Percentiles rank a stretch among this genome's conserved stretches.
Conservation (phyloP, 2,329 filamentous ascomycete species). For the Penicillium paneum region DNA sequence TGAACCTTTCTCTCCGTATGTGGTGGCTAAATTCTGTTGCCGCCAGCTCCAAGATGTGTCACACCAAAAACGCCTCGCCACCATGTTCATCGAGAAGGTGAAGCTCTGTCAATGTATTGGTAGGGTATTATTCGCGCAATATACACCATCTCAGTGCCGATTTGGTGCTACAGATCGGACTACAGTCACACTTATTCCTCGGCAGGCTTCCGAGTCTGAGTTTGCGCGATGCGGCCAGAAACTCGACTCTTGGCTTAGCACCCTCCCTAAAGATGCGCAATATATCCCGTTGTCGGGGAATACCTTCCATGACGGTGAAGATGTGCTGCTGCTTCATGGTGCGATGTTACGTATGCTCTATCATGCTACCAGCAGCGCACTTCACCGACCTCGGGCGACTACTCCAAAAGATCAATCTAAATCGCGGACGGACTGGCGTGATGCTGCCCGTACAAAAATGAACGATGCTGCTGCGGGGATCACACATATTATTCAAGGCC, state of each 20-base stretch:
- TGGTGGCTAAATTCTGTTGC: slow-evolving; percentile 61
- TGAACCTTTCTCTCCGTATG: slow-evolving; percentile 60
- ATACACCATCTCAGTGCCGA: slow-evolving; percentile 77
- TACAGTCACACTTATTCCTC: slow-evolving; percentile 78
- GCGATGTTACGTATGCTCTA: slow-evolving; percentile 89
- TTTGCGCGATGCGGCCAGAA: slow-evolving; percentile 72
- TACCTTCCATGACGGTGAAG: slow-evolving; percentile 51
- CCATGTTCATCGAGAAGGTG: slow-evolving; percentile 83
- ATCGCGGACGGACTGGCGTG: slow-evolving; percentile 57
- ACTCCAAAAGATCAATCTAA: slow-evolving; percentile 46
- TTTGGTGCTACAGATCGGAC: slow-evolving; percentile 65
- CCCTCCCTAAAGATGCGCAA: slow-evolving; percentile 66
- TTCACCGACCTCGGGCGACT: slow-evolving; percentile 81
- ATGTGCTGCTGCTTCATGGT: slow-evolving; percentile 61
- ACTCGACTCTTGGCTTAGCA: slow-evolving; percentile 68
- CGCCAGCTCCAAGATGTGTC: slow-evolving; percentile 66
- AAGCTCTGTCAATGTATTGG: slow-evolving; percentile 83
- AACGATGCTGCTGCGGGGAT: slow-evolving; percentile 79
- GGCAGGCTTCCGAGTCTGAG: slow-evolving; percentile 73
- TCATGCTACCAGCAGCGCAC: slow-evolving; percentile 81
- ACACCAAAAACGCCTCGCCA: slow-evolving; percentile 71
- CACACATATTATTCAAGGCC: slow-evolving; percentile 70
- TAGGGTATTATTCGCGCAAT: slow-evolving; percentile 79
- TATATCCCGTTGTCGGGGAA: slow-evolving; percentile 63
- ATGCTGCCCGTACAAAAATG: slow-evolving; percentile 71